These are phyloP conservation scores for Fusarium guadeloupense DNA, from an alignment of 2,329 filamentous ascomycete genomes.

Conservation along the genomic window DNA sequence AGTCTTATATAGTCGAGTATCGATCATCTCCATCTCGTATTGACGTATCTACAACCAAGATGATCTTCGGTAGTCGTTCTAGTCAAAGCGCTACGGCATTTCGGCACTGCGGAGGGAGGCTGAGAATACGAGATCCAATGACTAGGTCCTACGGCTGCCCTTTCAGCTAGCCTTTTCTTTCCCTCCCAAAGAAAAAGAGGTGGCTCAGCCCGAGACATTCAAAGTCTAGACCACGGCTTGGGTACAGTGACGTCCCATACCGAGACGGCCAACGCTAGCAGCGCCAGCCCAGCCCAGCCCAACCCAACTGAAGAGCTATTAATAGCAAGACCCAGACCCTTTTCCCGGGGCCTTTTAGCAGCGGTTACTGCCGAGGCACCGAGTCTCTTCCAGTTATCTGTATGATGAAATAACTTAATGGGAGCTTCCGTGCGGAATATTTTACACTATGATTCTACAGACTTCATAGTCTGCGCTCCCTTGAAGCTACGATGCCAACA, in stretches of 20 bases:
- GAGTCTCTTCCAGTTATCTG: neutral
- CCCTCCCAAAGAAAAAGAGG: constrained; percentile 3
- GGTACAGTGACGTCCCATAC: too few relatives aligned
- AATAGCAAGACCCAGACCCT: neutral
- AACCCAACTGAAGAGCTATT: neutral
- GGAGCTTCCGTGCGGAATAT: too few relatives aligned
- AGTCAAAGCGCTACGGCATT: neutral
- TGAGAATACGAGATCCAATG: neutral
- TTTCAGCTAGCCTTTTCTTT: neutral
- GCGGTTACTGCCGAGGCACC: neutral
- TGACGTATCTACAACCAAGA: too few relatives aligned
- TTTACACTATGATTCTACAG: too few relatives aligned
- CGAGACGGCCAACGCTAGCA: constrained; percentile 1
- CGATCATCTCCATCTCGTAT: too few relatives aligned
- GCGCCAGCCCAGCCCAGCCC: neutral
- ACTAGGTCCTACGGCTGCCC: neutral
- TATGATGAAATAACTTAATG: too few relatives aligned
- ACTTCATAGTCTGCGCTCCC: too few relatives aligned
- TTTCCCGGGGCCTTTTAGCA: constrained; percentile 7
- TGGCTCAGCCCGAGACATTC: neutral
- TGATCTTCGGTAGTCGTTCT: too few relatives aligned
- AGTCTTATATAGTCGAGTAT: constrained; percentile 23
- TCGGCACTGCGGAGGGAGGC: constrained; percentile 2
- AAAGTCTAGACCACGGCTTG: neutral
- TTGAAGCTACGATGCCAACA: too few relatives aligned